A percentile compares a stretch with the other conserved stretches of the same genome.
Evolutionary conservation across 768 basidiomycete species (phyloP).

Genomic region (Podaxis sp.): DNA sequence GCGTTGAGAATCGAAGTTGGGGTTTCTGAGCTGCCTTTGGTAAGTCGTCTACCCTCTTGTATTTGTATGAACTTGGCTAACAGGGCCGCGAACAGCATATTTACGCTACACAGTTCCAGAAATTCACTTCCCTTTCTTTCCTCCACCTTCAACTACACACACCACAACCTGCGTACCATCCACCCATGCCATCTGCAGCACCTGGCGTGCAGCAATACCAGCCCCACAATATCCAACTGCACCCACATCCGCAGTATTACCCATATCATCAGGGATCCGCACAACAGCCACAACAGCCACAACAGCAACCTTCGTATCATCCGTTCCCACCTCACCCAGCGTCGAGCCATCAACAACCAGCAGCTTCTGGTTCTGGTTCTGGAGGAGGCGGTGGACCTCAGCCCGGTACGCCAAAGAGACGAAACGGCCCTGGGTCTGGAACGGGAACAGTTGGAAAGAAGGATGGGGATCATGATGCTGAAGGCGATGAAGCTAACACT

Average conservation of each 20-base stretch:
- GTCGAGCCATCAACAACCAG: not conserved
- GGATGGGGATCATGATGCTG: slow-evolving; percentile 10
- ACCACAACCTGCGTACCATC: not conserved
- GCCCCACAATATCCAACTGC: slow-evolving; percentile 38
- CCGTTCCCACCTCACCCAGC: not conserved
- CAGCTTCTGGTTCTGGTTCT: not conserved
- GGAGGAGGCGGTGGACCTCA: not conserved
- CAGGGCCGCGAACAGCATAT: slow-evolving; percentile 39
- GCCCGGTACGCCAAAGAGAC: not conserved
- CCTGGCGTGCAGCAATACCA: slow-evolving; percentile 28
- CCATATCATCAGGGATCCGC: not conserved
- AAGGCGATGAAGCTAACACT: not conserved
- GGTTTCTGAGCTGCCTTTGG: slow-evolving; percentile 51
- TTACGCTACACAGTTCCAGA: slow-evolving; percentile 47
- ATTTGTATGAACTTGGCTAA: not conserved
- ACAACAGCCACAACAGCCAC: slow-evolving; percentile 29
- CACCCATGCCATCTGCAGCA: slow-evolving; percentile 41
- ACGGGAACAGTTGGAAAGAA: not conserved
- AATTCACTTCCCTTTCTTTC: slow-evolving; percentile 54
- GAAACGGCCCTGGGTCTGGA: not conserved
- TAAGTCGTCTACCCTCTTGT: slow-evolving; percentile 27
- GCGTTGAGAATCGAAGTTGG: slow-evolving; percentile 60
- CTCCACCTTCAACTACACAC: slow-evolving; percentile 54
- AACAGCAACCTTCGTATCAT: slow-evolving; percentile 35
- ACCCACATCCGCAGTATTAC: not conserved